Conservation (phyloP, 164 flowering plant genomes). For the Chimonanthus praecox region DNA sequence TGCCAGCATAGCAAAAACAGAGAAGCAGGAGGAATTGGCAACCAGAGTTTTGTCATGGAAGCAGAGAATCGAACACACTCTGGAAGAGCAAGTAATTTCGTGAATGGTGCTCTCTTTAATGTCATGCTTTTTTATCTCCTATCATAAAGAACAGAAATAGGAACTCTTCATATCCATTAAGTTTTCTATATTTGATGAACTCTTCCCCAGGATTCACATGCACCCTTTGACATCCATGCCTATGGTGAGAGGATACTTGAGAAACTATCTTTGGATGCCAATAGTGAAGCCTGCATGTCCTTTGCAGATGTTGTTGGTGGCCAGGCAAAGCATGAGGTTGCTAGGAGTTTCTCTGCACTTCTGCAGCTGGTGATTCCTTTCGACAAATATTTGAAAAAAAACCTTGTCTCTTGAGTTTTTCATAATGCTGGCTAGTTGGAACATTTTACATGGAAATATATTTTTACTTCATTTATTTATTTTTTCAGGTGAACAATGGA, state of each 20-base stretch:
- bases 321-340: conserved; percentile 77
- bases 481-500: conserved; percentile 82
- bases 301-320: conserved; percentile 69
- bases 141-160: not conserved
- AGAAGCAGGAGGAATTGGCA: conserved; percentile 85
- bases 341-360: conserved; percentile 85
- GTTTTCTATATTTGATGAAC: not conserved
- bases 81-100: conserved; percentile 70
- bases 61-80: conserved; percentile 75
- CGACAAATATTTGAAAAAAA: not conserved
- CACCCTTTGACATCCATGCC: conserved; percentile 88
- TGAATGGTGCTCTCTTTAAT: not conserved
- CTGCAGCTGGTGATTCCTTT: conserved; percentile 69
- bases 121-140: not conserved
- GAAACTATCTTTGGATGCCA: conserved; percentile 42
- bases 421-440: not conserved
- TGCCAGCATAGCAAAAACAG: conserved; percentile 76
- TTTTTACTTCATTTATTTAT: not conserved
- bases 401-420: not conserved
- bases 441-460: not conserved
- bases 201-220: conserved; percentile 57
- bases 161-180: not conserved
- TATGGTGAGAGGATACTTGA: conserved; percentile 69
- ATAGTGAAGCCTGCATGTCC: conserved; percentile 34
- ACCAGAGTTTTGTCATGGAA: conserved; percentile 94